Evolutionary conservation across 164 flowering plant species (phyloP), one percentile per base, ranked within the genome.

Genomic region (Berberis vulgaris): DNA sequence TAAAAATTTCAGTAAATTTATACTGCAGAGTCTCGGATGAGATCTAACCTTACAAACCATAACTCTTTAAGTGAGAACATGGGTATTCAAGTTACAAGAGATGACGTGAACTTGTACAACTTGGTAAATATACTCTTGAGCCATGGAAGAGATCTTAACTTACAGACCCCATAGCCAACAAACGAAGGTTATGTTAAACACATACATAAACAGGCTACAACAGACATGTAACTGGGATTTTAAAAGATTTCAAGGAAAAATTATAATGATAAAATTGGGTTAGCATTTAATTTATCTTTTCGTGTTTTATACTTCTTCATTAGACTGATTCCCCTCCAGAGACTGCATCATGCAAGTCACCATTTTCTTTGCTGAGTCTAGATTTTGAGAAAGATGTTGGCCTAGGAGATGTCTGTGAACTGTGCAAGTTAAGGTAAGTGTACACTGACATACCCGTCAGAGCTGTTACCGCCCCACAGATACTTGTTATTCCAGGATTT

Each of bases 391-490:
- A 76, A 5, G 84, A 64, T 6, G 76, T 65, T 72, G 81, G 91
- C 53, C 74, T 77, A 3, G 83, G 61, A 62, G 81, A 67, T 11
- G 69, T 55, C 76, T 71, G 80, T 10, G 76, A 62, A 41, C 67
- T 55, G 38, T 12, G 73, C 75, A 86, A 45, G 67, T 86, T 93
- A 9, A 88, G 94, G 71, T 83, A 90, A 40, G 98, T 90, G 75
- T 90, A 90, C 42, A 77, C 61, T 39, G 94, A 82, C 96, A 90
- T 93, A 53, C 97, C 97, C 9, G 69, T 76, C 64, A 93, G 87
- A 61, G 98, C 98, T 41, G 82, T 78, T 54, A 82, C 63, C 1
- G 96, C 98, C 42, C 98, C 98, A 45, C 80, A 77, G 2, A 93
- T 75, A 71, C 98, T 93, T 39, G 70, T 79, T 49, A 41, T 43